Base-by-base conservation (phyloP, 805 yeast genomes). In the Zygosaccharomyces siamensis region DNA sequence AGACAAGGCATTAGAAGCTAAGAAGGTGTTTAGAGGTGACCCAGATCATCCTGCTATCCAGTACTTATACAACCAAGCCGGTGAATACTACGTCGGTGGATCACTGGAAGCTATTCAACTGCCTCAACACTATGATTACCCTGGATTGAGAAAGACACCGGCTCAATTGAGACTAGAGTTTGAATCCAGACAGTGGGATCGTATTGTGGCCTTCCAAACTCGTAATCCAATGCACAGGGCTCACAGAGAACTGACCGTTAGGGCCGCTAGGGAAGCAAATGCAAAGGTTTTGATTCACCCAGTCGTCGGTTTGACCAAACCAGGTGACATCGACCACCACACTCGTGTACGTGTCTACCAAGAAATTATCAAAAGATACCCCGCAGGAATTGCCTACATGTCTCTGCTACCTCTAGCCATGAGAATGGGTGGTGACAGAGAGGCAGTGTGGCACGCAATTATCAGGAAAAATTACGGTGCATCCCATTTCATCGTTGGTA, bases 371-470 rank as follows among this genome's bases (percentile, higher is more conserved):
- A 87, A 90, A 72, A 85, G 92, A 63, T 90, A 87, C 71, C 98
- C 97, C 45, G 86, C 83, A 55, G 97, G 97, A 47, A 84, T 90
- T 80, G 97, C 97, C 12, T 81, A 86, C 56, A 74, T 90, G 53
- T 84, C 97, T 7, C 73, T 90, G 55, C 76, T 90, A 60, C 98
- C 98, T 10, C 76, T 90, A 63, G 98, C 98, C 35, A 90, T 90
- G 98, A 84, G 98, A 77, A 90, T 90, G 98, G 97, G 93, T 48
- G 98, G 98, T 69, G 97, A 92, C 69, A 82, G 96, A 68, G 98
- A 90, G 73, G 98, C 98, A 20, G 86, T 90, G 39, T 92, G 97
- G 97, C 98, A 90, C 67, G 96, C 97, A 14, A 84, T 92, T 62
- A 90, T 90, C 67, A 86, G 98, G 72, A 88, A 89, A 76, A 90